Evolutionary conservation across 192 early-diverging fungal genomes (phyloP), one percentile per base, ranked within the genome.

Genomic region (Coemansia aciculifera): DNA sequence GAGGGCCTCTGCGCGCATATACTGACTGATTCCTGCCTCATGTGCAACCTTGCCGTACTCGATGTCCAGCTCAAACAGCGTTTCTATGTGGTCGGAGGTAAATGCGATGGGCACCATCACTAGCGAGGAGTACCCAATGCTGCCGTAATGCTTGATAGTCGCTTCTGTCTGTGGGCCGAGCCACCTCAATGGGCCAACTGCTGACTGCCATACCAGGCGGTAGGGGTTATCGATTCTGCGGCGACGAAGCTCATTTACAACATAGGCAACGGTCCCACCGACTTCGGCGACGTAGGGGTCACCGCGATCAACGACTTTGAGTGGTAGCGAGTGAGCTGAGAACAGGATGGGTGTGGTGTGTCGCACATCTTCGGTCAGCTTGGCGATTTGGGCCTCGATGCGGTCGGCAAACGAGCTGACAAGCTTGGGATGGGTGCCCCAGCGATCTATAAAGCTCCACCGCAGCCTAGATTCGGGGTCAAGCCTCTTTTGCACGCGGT

Each of bases 391-490:
- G 10, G 63, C 76, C 51, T 92, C 87, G 42, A 99, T 92, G 48
- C 92, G 89, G 52, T 85, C 78, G 0, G 94, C 92, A 77, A 96
- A 93, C 59, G 90, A 86, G 70, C 93, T 85, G 15, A 97, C 74
- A 10, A 98, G 89, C 34, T 90, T 88, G 2, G 92, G 87, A 69
- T 98, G 92, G 3, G 93, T 93, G 32, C 90, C 89, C 92, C 93
- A 98, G 15, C 96, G 85, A 73, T 98, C 96, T 64, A 98, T 94
- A n/a, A 97, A 91, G 69, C 93, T 95, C 95, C 95, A 98, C 71
- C 88, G 75, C 19, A 98, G 86, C 46, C 81, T 80, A 31, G 81
- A 72, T 6, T 86, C 73, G 59, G 90, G 88, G 63, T 94, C 92
- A 1, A 79, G 69, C 11, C 69, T 60, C 73, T 88, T 74, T 31